Percentiles rank a stretch among this genome's conserved stretches.
phyloP scores from a whole-genome alignment of 768 basidiomycete species.

The Suillus clintonianus region DNA sequence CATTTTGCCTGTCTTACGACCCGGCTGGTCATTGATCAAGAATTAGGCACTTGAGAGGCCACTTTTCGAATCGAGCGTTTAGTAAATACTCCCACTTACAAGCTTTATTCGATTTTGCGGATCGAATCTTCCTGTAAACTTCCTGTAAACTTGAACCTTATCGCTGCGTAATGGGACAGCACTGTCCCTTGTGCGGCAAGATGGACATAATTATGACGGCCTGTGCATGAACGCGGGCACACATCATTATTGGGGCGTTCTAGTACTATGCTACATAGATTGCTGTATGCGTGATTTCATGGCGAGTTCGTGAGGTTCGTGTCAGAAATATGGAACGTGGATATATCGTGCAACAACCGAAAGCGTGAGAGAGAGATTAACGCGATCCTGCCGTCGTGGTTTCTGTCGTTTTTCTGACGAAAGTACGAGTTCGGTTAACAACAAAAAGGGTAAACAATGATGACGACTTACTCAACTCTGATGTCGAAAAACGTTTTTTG shows the following conservation, averaged over 20 bases:
- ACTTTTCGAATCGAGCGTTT: not conserved
- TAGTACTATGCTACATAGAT: too few relatives aligned
- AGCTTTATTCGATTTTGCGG: not conserved
- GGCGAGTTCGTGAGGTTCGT: too few relatives aligned
- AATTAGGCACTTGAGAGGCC: not conserved
- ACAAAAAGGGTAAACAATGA: not conserved
- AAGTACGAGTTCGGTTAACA: not conserved
- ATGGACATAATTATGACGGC: not conserved
- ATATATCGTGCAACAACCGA: not conserved
- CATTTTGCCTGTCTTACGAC: not conserved
- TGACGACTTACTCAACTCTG: too few relatives aligned
- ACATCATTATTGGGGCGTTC: too few relatives aligned
- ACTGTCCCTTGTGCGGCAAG: not conserved
- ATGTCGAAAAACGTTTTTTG: too few relatives aligned
- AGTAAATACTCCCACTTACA: not conserved
- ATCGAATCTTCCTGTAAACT: not conserved
- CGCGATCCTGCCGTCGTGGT: too few relatives aligned
- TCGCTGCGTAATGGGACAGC: not conserved
- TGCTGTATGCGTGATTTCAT: too few relatives aligned
- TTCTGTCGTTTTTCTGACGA: not conserved
- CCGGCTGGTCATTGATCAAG: not conserved
- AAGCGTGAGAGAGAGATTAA: too few relatives aligned
- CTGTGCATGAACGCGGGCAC: too few relatives aligned
- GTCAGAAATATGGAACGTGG: too few relatives aligned
- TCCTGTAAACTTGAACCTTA: not conserved